Base-by-base conservation (phyloP, 305 asterid genomes). In the Stenogyne calaminthoides region DNA sequence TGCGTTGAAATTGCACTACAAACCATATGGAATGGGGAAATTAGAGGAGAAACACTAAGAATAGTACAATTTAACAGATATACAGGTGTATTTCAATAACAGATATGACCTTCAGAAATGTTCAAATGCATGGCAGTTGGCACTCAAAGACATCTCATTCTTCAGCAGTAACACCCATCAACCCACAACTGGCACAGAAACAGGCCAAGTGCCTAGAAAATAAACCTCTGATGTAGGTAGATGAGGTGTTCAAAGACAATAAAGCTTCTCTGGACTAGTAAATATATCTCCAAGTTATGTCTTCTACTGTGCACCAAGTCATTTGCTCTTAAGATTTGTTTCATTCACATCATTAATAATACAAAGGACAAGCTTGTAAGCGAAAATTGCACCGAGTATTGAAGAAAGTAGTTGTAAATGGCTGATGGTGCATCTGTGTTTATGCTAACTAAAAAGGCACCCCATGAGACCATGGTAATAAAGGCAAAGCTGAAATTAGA, bases 391-490 rank as follows among this genome's bases (percentile, higher is more conserved):
- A 52, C 29, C 18, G 44, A 66, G 25, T 18, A 56, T 12, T 65
- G n/a, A 16, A 61, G 62, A 29, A 44, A 74, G 51, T 29, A 22
- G 61, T 7, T 55, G 36, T 66, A 56, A 44, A 65, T 44, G 18
- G 61, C 60, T 20, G 5, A 65, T 6, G 15, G 10, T 15, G 42
- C 60, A 55, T 52, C 59, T 52, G 55, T 40, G 36, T 10, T 32
- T 32, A 22, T 27, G 67, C 18, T 64, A 64, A 25, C 25, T 39
- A 42, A 40, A 32, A n/a, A 11, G 32, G 12, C 49, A 39, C 12
- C 58, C 32, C 11, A 64, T n/a, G 22, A 64, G 58, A 47, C 72
- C 42, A 76, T 71, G 54, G 11, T 11, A 61, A 67, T 61, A 70
- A 59, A 67, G 76, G 64, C 40, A 72, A 29, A 27, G 61, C 49